Conservation (phyloP, 257 asterid species). For the Gardenia jasminoides region DNA sequence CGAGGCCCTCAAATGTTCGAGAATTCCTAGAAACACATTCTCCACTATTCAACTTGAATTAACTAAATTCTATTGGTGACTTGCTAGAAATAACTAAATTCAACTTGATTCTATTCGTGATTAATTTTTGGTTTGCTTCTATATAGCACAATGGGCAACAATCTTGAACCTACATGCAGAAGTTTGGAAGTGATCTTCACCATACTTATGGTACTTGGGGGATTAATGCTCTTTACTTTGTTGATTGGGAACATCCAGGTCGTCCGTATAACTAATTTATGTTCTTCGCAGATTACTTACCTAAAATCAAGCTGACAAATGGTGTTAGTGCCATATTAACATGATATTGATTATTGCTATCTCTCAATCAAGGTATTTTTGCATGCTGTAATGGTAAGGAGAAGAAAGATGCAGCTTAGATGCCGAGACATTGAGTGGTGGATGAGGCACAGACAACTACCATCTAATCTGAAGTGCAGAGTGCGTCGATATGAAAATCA, state of each 20-base stretch:
- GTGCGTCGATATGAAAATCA: conserved; percentile 83
- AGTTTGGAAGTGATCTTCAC: conserved; percentile 82
- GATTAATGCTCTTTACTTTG: conserved; percentile 82
- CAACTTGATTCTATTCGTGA: conserved; percentile 15
- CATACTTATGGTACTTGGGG: conserved; percentile 75
- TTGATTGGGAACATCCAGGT: conserved; percentile 87
- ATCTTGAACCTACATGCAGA: conserved; percentile 83
- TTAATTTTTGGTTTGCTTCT: conserved; percentile 22
- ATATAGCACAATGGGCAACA: conserved; percentile 83
- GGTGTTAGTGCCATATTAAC: background rate
- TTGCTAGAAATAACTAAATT: background rate
- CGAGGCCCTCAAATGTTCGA: background rate
- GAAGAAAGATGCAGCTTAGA: conserved; percentile 85
- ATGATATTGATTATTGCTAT: background rate
- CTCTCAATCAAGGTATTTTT: conserved; percentile 55
- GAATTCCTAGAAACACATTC: background rate
- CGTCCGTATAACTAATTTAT: background rate
- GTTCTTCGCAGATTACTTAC: background rate
- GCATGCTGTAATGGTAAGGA: conserved; percentile 95
- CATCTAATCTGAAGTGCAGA: conserved; percentile 65
- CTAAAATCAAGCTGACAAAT: background rate
- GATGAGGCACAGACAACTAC: conserved; percentile 92
- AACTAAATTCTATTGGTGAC: background rate
- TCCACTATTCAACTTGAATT: background rate
- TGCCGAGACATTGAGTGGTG: conserved; percentile 98